A percentile compares a stretch with the other conserved stretches of the same genome.
These are phyloP conservation scores for Dichomitus squalens DNA, from an alignment of 1,284 basidiomycete genomes.

Conservation along the genomic window DNA sequence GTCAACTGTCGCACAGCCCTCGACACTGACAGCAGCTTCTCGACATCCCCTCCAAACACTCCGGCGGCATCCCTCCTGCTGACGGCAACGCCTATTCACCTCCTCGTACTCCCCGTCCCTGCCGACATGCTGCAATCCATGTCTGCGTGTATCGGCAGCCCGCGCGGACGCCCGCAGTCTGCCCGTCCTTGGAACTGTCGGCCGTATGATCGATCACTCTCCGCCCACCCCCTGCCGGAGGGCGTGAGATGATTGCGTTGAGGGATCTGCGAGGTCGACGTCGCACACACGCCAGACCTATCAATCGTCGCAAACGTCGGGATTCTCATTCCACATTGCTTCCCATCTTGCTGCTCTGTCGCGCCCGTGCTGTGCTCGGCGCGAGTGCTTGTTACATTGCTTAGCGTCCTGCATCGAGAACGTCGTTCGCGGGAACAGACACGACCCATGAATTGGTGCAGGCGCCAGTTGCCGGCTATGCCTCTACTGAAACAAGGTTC, in stretches of 20 bases:
- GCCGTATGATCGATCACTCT: background rate
- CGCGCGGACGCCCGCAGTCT: background rate
- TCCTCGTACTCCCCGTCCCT: no score
- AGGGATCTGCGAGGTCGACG: background rate
- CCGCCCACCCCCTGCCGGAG: background rate
- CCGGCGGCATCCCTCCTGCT: no score
- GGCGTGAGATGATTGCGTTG: background rate
- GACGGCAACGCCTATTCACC: no score
- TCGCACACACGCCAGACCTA: background rate
- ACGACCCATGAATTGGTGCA: background rate
- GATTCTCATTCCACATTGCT: background rate
- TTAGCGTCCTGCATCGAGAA: background rate
- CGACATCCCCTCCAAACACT: background rate
- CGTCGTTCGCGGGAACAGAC: background rate
- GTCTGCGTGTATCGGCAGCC: no score
- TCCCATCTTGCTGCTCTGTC: background rate
- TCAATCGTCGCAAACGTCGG: background rate
- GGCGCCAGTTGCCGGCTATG: background rate
- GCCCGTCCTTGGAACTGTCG: background rate
- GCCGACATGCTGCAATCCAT: no score
- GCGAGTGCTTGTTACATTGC: background rate
- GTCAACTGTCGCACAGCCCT: slow-evolving; percentile 2
- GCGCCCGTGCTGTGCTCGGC: background rate
- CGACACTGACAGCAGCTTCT: no score
- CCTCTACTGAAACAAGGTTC: background rate